These are phyloP conservation scores for Acarospora socialis DNA, from an alignment of 2,329 filamentous ascomycete genomes.

Conservation along the genomic window DNA sequence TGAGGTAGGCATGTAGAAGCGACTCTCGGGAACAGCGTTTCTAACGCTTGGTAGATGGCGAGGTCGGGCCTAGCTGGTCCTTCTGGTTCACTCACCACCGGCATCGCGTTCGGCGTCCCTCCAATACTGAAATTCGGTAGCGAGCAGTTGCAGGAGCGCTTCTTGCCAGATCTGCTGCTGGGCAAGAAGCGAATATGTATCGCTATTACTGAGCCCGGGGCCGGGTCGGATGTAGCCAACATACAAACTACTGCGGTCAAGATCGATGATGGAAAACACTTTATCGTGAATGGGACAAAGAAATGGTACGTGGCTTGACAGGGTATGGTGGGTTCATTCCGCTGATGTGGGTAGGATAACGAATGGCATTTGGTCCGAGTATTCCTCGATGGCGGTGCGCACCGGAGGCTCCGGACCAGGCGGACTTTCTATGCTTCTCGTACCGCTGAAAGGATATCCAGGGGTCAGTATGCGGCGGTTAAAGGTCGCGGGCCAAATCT, in stretches of 20 bases:
- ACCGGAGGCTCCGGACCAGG: slow-evolving; percentile 50
- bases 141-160: slow-evolving; percentile 46
- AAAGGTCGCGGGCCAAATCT: slow-evolving; percentile 50
- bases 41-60: slow-evolving; percentile 36
- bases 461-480: slow-evolving; percentile 56
- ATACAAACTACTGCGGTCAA: slow-evolving; percentile 54
- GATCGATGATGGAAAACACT: slow-evolving; percentile 48
- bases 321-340: background rate
- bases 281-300: slow-evolving; percentile 60
- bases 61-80: slow-evolving; percentile 52
- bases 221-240: slow-evolving; percentile 59
- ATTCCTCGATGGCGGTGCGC: slow-evolving; percentile 56
- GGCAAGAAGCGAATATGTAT: slow-evolving; percentile 57
- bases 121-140: slow-evolving; percentile 57
- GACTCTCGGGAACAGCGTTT: background rate
- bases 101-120: slow-evolving; percentile 58
- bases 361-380: slow-evolving; percentile 57
- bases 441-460: slow-evolving; percentile 52
- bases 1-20: slow-evolving; percentile 33
- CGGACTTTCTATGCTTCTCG: slow-evolving; percentile 53
- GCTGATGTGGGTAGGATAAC: slow-evolving; percentile 39
- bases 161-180: slow-evolving; percentile 53
- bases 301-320: slow-evolving; percentile 44
- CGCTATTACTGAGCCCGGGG: slow-evolving; percentile 64
- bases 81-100: slow-evolving; percentile 49